These are phyloP conservation scores for Volvox carteri DNA, from an alignment of 163 green algal species.

Conservation along the genomic window DNA sequence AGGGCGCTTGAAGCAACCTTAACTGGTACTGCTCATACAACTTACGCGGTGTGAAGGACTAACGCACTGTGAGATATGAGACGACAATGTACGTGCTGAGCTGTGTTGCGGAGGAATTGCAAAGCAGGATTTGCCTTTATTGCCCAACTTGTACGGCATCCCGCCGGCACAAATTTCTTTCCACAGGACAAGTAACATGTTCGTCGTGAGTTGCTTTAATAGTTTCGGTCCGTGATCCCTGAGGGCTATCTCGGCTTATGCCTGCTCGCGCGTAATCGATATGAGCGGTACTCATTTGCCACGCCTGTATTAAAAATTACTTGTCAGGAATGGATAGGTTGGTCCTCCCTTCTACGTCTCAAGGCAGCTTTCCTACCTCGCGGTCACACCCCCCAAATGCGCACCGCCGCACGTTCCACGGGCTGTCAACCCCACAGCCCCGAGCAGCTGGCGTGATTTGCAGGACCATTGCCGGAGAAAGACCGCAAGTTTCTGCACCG, in stretches of 20 bases:
- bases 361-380: neutral
- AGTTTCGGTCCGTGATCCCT: no score
- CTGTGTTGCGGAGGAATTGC: no score
- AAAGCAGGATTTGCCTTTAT: neutral
- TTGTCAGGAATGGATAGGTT: slow-evolving; percentile 6
- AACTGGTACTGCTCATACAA: neutral
- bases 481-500: slow-evolving; percentile 6
- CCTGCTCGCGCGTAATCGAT: slow-evolving; percentile 3
- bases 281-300: neutral
- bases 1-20: neutral
- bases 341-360: neutral
- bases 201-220: no score
- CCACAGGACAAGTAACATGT: no score
- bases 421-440: neutral
- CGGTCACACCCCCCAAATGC: neutral
- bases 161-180: neutral
- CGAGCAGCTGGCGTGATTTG: neutral
- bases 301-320: neutral
- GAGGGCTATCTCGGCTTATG: no score
- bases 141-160: neutral
- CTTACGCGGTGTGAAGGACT: neutral
- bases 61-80: neutral
- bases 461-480: slow-evolving; percentile 30
- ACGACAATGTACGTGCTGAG: no score
- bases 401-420: neutral